Evolutionary conservation across 179 eudicot genomes (phyloP).

Genomic region (Spinacia oleracea): DNA sequence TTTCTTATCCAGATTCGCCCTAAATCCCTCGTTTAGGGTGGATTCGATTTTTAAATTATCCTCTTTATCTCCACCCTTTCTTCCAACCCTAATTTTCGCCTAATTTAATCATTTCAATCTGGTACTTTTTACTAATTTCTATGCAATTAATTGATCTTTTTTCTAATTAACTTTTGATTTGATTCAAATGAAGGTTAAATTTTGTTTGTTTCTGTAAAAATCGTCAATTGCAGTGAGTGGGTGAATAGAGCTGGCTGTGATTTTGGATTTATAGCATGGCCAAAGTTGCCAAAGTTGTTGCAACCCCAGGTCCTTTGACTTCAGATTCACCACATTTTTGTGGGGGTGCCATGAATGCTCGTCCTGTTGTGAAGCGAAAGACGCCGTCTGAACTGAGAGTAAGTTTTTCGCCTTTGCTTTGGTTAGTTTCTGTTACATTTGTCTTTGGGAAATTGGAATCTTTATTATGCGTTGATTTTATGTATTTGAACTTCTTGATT

Average conservation of each 20-base stretch:
- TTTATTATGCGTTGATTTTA: neutral
- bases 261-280: slow-evolving; percentile 45
- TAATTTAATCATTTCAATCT: neutral
- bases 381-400: slow-evolving; percentile 84
- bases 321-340: slow-evolving; percentile 46
- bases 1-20: slow-evolving; percentile 9
- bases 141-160: neutral
- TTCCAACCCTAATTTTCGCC: neutral
- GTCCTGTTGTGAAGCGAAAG: slow-evolving; percentile 56
- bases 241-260: slow-evolving; percentile 11
- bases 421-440: neutral
- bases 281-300: slow-evolving; percentile 49
- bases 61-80: neutral
- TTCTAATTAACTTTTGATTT: neutral
- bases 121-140: neutral
- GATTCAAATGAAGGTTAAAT: neutral
- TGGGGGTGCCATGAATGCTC: slow-evolving; percentile 40
- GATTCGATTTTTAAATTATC: neutral
- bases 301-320: slow-evolving; percentile 42
- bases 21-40: slow-evolving; percentile 10
- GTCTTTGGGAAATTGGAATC: too few relatives aligned
- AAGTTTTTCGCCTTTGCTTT: neutral
- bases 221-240: neutral
- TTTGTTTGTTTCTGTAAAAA: neutral
- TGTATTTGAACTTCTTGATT: neutral